A percentile compares a stretch with the other conserved stretches of the same genome.
Evolutionary conservation across 345 rosid species (phyloP).

Genomic region (Draba incana): DNA sequence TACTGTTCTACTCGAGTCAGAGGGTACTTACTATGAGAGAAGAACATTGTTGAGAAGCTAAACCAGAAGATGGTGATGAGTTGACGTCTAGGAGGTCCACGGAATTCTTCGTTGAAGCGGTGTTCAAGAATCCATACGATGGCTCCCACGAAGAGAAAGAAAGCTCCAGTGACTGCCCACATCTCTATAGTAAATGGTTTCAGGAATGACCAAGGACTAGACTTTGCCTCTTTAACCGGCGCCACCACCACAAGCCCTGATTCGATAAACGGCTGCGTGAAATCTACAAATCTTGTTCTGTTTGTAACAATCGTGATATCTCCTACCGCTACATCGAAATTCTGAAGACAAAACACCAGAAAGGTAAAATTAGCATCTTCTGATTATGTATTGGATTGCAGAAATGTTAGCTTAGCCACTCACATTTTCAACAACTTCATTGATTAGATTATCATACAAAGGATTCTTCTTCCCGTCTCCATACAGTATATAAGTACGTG

Average conservation of each 20-base stretch:
- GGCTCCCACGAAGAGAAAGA: conserved; percentile 88
- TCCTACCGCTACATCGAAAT: conserved; percentile 87
- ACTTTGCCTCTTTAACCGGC: conserved; percentile 66
- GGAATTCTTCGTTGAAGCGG: conserved; percentile 77
- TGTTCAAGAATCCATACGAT: conserved; percentile 99
- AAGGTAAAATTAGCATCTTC: conserved; percentile 17
- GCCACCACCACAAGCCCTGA: conserved; percentile 90
- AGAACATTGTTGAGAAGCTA: conserved; percentile 35
- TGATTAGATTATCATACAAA: conserved; percentile 55
- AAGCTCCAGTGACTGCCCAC: conserved; percentile 91
- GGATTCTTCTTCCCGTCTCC: conserved; percentile 80
- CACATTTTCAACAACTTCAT: conserved; percentile 68
- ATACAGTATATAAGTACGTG: conserved; percentile 54
- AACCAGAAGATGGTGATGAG: conserved; percentile 86
- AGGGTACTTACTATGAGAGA: no score
- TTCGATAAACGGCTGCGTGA: conserved; percentile 86
- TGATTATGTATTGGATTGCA: no score
- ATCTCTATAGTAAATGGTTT: conserved; percentile 85
- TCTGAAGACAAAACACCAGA: conserved; percentile 46
- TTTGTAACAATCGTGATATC: conserved; percentile 78
- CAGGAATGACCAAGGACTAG: conserved; percentile 96
- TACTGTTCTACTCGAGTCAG: no score
- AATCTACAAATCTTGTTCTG: conserved; percentile 85
- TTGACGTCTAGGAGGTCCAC: conserved; percentile 90
- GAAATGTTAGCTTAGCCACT: conserved; percentile 40